These are phyloP conservation scores for Pseudogymnoascus sp. DNA, from an alignment of 2,329 filamentous ascomycete genomes.

Conservation along the genomic window DNA sequence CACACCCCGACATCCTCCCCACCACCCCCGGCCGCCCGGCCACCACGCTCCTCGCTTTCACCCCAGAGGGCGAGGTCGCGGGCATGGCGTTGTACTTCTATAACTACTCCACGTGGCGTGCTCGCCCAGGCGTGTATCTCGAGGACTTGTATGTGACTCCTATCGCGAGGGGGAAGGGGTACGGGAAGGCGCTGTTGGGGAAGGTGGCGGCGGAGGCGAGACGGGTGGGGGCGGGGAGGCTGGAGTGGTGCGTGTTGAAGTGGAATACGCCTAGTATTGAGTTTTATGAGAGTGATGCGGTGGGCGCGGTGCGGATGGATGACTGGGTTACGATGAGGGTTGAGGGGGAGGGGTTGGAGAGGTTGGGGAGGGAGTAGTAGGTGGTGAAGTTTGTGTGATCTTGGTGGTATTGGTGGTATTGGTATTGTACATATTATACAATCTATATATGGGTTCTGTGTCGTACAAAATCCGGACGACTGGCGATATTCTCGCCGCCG, in stretches of 20 bases:
- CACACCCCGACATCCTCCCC: conserved; percentile 38
- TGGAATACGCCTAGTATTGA: conserved; percentile 88
- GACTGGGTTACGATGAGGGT: conserved; percentile 72
- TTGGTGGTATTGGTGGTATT: conserved; percentile 31
- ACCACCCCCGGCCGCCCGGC: conserved; percentile 54
- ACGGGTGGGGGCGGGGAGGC: conserved; percentile 59
- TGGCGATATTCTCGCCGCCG: background rate
- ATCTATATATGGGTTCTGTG: background rate
- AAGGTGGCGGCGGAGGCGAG: conserved; percentile 72
- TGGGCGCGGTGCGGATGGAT: conserved; percentile 54
- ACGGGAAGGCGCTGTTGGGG: conserved; percentile 66
- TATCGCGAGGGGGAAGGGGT: conserved; percentile 63
- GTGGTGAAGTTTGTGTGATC: background rate
- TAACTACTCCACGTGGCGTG: conserved; percentile 91
- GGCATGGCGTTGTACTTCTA: conserved; percentile 90
- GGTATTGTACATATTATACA: conserved; percentile 6
- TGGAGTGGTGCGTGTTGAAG: conserved; percentile 88
- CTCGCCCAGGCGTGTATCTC: conserved; percentile 80
- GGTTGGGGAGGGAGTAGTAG: conserved; percentile 35
- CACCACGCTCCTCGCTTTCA: conserved; percentile 62
- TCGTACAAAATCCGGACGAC: background rate
- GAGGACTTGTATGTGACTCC: conserved; percentile 84
- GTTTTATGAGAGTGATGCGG: conserved; percentile 62
- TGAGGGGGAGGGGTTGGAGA: conserved; percentile 54
- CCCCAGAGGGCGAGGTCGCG: conserved; percentile 39